Percentiles rank a stretch among this genome's conserved stretches.
These are phyloP conservation scores for Aspergillus cejpii DNA, from an alignment of 2,329 filamentous ascomycete species.

Conservation along the genomic window DNA sequence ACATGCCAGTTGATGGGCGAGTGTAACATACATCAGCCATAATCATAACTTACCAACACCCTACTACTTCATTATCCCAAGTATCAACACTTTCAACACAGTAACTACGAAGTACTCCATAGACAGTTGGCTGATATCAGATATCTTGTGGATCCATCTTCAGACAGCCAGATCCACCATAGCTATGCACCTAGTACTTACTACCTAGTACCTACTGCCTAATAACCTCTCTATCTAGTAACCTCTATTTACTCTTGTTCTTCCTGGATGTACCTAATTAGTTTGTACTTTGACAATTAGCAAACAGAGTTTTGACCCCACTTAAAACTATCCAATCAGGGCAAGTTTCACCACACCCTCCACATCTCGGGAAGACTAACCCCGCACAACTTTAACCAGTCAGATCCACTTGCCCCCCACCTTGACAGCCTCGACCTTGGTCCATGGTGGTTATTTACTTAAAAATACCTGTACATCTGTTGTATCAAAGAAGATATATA, in stretches of 20 bases:
- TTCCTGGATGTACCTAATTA: not conserved
- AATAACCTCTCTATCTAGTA: not conserved
- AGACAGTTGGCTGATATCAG: no score
- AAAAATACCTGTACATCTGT: no score
- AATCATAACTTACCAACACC: no score
- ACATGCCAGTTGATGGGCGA: not conserved
- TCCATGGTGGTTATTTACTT: no score
- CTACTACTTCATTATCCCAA: no score
- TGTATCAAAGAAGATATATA: no score
- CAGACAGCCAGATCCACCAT: not conserved
- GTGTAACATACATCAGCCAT: not conserved
- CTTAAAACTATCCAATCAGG: not conserved
- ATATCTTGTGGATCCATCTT: no score
- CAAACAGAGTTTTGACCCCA: not conserved
- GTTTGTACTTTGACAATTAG: not conserved
- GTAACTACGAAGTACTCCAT: no score
- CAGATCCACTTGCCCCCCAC: not conserved
- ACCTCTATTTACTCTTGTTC: no score
- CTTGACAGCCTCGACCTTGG: not conserved
- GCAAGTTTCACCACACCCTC: not conserved
- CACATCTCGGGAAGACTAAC: not conserved
- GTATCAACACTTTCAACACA: no score
- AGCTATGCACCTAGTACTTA: not conserved
- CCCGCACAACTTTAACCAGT: not conserved
- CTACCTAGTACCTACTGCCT: not conserved